Percentiles rank a stretch among this genome's conserved stretches.
These are phyloP conservation scores for Arabidopsis thaliana DNA, from an alignment of 345 rosid species.

Conservation along the genomic window DNA sequence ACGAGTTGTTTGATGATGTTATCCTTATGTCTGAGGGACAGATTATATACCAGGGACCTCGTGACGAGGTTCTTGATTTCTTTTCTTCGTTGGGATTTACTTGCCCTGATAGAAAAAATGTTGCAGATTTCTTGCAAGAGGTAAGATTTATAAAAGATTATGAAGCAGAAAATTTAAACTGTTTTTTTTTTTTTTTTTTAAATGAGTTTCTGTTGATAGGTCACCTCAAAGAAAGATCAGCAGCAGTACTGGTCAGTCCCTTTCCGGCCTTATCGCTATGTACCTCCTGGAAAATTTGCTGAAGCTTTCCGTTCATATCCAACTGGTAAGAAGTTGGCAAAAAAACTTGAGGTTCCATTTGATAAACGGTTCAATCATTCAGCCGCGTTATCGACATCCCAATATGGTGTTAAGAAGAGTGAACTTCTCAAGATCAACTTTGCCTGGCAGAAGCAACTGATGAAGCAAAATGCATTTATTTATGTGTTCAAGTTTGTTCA, in stretches of 20 bases:
- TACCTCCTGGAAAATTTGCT: slow-evolving; percentile 85
- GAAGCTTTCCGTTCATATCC: slow-evolving; percentile 72
- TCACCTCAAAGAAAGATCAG: slow-evolving; percentile 90
- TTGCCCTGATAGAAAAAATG: slow-evolving; percentile 94
- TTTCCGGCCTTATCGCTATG: slow-evolving; percentile 72
- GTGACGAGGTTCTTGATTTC: slow-evolving; percentile 73
- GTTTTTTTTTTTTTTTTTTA: not conserved
- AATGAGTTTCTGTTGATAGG: slow-evolving; percentile 54
- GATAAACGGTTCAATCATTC: slow-evolving; percentile 90
- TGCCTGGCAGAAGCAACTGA: slow-evolving; percentile 86
- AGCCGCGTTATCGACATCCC: slow-evolving; percentile 85
- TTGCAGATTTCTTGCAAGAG: slow-evolving; percentile 98
- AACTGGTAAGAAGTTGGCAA: slow-evolving; percentile 63
- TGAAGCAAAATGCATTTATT: slow-evolving; percentile 91
- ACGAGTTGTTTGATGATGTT: slow-evolving; percentile 87
- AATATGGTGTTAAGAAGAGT: slow-evolving; percentile 64
- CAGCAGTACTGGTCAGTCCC: slow-evolving; percentile 93
- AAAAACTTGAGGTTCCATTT: slow-evolving; percentile 71
- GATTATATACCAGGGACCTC: slow-evolving; percentile 92
- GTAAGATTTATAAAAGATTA: slow-evolving; percentile 52
- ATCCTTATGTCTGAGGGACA: slow-evolving; percentile 94
- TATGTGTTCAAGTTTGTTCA: slow-evolving; percentile 94
- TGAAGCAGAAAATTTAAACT: slow-evolving; percentile 1
- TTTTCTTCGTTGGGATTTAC: slow-evolving; percentile 79
- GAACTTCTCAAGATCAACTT: slow-evolving; percentile 80